These are phyloP conservation scores for Apiotrichum montevideense DNA, from an alignment of 1,284 basidiomycete species.

Conservation along the genomic window DNA sequence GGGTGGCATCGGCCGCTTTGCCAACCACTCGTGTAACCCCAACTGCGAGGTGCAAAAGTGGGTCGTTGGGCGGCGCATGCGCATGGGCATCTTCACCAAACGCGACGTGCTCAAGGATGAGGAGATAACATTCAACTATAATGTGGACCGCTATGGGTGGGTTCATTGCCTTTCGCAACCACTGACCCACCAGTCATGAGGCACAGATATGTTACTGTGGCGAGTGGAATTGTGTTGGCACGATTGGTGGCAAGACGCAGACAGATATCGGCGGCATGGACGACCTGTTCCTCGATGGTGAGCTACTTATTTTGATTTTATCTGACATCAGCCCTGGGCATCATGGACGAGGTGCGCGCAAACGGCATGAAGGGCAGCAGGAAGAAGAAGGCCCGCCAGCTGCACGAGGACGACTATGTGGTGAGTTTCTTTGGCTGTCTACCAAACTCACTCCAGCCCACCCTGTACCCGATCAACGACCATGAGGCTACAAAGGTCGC, in stretches of 20 bases:
- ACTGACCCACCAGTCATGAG: constrained; percentile 62
- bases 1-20: constrained; percentile 92
- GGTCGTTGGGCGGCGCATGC: constrained; percentile 83
- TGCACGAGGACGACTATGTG: constrained; percentile 84
- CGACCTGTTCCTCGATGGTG: constrained; percentile 89
- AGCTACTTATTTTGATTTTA: constrained; percentile 20
- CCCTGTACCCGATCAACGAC: constrained; percentile 61
- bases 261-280: constrained; percentile 91
- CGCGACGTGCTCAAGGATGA: constrained; percentile 73
- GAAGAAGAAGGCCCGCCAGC: constrained; percentile 84
- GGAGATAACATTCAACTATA: constrained; percentile 99
- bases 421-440: constrained; percentile 48
- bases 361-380: constrained; percentile 74
- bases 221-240: constrained; percentile 91
- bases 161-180: constrained; percentile 32
- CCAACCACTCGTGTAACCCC: constrained; percentile 96
- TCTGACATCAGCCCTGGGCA: constrained; percentile 73
- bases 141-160: constrained; percentile 96
- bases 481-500: constrained; percentile 86
- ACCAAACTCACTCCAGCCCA: constrained; percentile 38
- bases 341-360: constrained; percentile 79
- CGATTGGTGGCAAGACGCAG: constrained; percentile 96
- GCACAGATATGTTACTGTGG: constrained; percentile 95
- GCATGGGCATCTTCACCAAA: constrained; percentile 98
- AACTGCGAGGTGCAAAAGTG: constrained; percentile 99